Base-by-base conservation (phyloP, 108 stramenopile species). In the Nannochloropsis gaditana region DNA sequence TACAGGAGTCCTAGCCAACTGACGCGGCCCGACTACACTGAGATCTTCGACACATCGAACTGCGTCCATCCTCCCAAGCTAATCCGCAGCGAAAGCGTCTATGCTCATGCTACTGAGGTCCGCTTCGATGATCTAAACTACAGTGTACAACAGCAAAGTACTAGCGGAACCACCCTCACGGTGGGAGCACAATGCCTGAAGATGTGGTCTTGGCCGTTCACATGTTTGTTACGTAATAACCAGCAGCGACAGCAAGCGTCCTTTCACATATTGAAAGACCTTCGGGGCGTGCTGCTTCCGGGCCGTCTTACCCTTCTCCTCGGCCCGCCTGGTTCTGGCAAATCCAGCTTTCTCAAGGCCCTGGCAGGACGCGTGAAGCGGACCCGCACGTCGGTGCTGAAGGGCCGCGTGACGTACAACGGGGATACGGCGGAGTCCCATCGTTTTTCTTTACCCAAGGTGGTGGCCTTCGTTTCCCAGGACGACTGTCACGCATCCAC, bases 261-360 rank as follows among this genome's bases (percentile, higher is more conserved):
- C 43, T 41, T 43, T 79, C 79, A 87, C 79, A 89, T 90, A 21
- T 84, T 94, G 45, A 84, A 93, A 19, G 90, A 91, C 42, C 84
- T 94, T 42, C 93, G 91, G 84, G 90, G 92, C 19, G 79, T 79
- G 43, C 91, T 95, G 45, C 89, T 93, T 84, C 91, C 93, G 11
- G 91, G 93, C 21, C 94, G 92, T 80, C 91, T 93, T 82, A 95
- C 95, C 82, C 92, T 96, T 42, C 92, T 96, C 15, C 84, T 94
- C 17, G 94, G 94, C 42, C 92, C 94, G 19, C 96, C 81, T 41
- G 59, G 82, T 9, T 81, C 41, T 82, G 79, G 79, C 42, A 85
- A 89, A 44, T 87, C 80, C 44, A 45, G 45, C 4, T 81, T 90
- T 9, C 83, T 90, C 44, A 90, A 90, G 89, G 11, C 85, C 15